Percentiles rank a stretch among this genome's conserved stretches.
phyloP scores from a whole-genome alignment of 441 rosid species.

The California macrophylla region DNA sequence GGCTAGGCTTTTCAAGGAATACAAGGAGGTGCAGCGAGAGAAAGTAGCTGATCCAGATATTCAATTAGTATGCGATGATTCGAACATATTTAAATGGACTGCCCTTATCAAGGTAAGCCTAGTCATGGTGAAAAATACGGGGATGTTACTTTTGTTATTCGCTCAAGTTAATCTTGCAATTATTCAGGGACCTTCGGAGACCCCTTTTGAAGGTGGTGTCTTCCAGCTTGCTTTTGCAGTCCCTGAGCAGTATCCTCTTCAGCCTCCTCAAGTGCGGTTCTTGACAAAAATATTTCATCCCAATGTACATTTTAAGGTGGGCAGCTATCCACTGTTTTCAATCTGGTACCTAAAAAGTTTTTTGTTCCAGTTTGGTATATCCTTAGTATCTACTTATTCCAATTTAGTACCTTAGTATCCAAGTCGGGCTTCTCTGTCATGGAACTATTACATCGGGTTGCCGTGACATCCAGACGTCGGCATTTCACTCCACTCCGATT shows the following conservation, averaged over 20 bases:
- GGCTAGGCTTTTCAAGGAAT: conserved; percentile 95
- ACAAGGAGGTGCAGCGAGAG: conserved; percentile 94
- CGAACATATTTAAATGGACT: conserved; percentile 96
- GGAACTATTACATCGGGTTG: background rate
- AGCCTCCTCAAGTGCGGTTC: conserved; percentile 97
- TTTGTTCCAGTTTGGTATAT: background rate
- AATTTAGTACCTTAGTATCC: background rate
- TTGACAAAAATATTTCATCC: conserved; percentile 97
- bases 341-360: background rate
- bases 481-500: too few relatives aligned
- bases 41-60: conserved; percentile 89
- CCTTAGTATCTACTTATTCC: background rate
- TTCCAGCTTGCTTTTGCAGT: conserved; percentile 92
- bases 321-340: background rate
- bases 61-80: conserved; percentile 77
- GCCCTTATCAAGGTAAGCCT: conserved; percentile 73
- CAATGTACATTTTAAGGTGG: conserved; percentile 92
- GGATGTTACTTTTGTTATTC: background rate
- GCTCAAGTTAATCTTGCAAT: background rate
- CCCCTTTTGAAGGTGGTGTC: conserved; percentile 93
- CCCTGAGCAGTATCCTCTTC: conserved; percentile 93
- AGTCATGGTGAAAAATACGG: background rate
- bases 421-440: background rate
- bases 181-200: conserved; percentile 81
- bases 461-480: too few relatives aligned